These are phyloP conservation scores for Apophysomyces ossiformis DNA, from an alignment of 371 early-diverging fungal genomes.

Conservation along the genomic window DNA sequence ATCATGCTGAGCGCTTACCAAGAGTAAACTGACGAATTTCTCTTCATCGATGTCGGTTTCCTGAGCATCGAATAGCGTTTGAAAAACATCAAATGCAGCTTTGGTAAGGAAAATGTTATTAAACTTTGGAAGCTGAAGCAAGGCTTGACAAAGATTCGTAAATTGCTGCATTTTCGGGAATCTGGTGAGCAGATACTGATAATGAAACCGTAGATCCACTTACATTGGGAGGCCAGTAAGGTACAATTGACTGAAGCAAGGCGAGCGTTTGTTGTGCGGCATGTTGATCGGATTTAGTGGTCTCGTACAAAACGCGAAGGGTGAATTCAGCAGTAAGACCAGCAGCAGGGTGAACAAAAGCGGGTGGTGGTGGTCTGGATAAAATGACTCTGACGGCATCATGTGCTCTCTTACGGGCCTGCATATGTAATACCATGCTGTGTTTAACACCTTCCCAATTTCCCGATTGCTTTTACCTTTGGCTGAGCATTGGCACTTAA, in stretches of 20 bases:
- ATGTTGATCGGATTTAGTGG: conserved; percentile 67
- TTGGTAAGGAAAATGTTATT: conserved; percentile 84
- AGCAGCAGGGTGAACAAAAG: conserved; percentile 81
- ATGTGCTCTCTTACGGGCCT: conserved; percentile 81
- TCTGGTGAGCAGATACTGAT: neutral
- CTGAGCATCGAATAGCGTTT: conserved; percentile 62
- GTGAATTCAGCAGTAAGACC: conserved; percentile 75
- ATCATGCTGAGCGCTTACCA: conserved; percentile 23
- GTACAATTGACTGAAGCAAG: conserved; percentile 74
- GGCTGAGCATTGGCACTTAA: conserved; percentile 85
- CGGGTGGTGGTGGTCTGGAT: conserved; percentile 75
- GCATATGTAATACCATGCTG: neutral
- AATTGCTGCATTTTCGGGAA: conserved; percentile 45
- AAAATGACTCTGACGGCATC: conserved; percentile 79
- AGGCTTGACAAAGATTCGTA: conserved; percentile 68
- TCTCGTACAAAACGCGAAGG: conserved; percentile 69
- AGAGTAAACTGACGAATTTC: conserved; percentile 54
- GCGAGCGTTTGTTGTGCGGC: conserved; percentile 80
- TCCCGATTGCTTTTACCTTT: conserved; percentile 60
- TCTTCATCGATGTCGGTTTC: conserved; percentile 62
- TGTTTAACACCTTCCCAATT: neutral
- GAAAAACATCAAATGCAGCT: conserved; percentile 83
- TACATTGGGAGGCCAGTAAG: conserved; percentile 76
- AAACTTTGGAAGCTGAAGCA: conserved; percentile 82
- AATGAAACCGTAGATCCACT: conserved; percentile 12